These are phyloP conservation scores for Corylus americana DNA, from an alignment of 306 rosid species.

Conservation along the genomic window DNA sequence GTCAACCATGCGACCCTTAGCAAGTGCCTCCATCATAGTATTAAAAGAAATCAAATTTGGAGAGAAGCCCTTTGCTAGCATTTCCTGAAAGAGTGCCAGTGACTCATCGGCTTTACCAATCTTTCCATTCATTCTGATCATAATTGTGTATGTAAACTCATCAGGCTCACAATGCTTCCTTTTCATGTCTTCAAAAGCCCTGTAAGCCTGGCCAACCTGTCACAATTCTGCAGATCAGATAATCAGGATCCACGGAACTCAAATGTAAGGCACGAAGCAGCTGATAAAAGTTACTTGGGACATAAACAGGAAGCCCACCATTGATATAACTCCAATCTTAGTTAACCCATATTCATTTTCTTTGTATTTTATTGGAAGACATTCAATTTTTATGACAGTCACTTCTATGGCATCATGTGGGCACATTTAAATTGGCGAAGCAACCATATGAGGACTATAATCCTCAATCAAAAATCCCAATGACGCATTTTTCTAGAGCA, in stretches of 20 bases:
- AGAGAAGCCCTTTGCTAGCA: slow-evolving; percentile 63
- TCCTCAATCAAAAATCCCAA: not conserved
- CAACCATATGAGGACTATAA: too few species aligned
- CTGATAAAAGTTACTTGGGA: not conserved
- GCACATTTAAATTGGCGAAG: not conserved
- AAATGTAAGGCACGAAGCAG: not conserved
- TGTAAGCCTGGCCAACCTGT: slow-evolving; percentile 72
- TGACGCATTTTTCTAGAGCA: not conserved
- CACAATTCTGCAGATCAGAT: slow-evolving; percentile 40
- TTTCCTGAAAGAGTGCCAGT: slow-evolving; percentile 55
- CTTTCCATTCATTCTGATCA: slow-evolving; percentile 89
- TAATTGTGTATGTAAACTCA: slow-evolving; percentile 76
- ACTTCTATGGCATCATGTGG: not conserved
- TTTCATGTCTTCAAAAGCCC: slow-evolving; percentile 85
- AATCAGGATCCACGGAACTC: slow-evolving; percentile 32
- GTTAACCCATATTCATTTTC: not conserved
- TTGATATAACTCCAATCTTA: not conserved
- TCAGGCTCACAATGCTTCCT: slow-evolving; percentile 81
- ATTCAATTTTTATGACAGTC: not conserved
- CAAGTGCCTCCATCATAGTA: slow-evolving; percentile 83
- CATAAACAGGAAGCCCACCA: not conserved
- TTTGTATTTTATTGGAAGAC: not conserved
- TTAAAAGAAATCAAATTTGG: slow-evolving; percentile 70
- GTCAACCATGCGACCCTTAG: slow-evolving; percentile 73
- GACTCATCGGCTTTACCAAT: slow-evolving; percentile 59